phyloP scores from a whole-genome alignment of 352 stramenopile genomes.

The Pythium biforme region DNA sequence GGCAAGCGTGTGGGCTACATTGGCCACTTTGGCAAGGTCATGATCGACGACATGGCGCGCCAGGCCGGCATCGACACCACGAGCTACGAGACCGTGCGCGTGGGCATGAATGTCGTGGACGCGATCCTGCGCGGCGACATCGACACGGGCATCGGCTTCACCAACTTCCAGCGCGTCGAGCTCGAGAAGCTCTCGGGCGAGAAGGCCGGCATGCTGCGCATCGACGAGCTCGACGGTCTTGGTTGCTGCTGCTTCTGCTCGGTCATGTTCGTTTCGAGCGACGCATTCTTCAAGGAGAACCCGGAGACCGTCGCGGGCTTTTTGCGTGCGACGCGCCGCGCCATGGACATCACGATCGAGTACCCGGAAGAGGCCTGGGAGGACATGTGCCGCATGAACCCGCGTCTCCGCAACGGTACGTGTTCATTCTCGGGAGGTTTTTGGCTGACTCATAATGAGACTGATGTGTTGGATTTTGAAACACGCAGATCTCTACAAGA shows the following conservation, averaged over 20 bases:
- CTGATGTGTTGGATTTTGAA: not conserved
- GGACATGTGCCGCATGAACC: conserved; percentile 54
- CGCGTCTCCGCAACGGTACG: conserved; percentile 41
- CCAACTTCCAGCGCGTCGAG: conserved; percentile 55
- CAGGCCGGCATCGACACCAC: conserved; percentile 42
- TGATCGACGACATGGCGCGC: conserved; percentile 53
- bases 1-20: conserved; percentile 56
- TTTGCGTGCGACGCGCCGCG: conserved; percentile 41
- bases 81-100: conserved; percentile 46
- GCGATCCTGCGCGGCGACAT: conserved; percentile 48
- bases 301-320: conserved; percentile 44
- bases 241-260: conserved; percentile 59
- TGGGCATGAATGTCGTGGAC: conserved; percentile 56
- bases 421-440: not conserved
- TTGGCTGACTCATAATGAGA: not conserved
- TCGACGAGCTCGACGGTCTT: conserved; percentile 49
- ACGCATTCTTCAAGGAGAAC: conserved; percentile 51
- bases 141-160: conserved; percentile 52
- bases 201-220: conserved; percentile 48
- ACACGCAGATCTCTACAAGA: conserved; percentile 39
- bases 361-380: conserved; percentile 50
- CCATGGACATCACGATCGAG: conserved; percentile 53
- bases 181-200: conserved; percentile 49
- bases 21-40: conserved; percentile 51
- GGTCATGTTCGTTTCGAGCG: conserved; percentile 51